Percentiles rank a stretch among this genome's conserved stretches.
Conservation (phyloP, 306 rosid species). For the Quercus wislizeni region DNA sequence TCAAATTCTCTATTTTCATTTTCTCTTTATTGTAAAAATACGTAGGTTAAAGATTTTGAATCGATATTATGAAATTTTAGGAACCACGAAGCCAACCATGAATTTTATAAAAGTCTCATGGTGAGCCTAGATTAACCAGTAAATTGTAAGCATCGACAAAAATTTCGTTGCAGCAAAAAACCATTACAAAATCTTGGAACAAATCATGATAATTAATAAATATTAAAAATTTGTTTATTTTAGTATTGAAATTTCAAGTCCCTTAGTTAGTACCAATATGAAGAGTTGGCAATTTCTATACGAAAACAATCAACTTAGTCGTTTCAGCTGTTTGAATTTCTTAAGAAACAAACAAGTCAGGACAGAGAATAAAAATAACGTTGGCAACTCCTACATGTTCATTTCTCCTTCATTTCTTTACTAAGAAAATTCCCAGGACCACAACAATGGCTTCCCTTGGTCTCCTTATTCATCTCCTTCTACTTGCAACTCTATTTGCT, state of each 20-base stretch:
- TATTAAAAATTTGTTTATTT: not conserved
- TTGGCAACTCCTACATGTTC: constrained; percentile 8
- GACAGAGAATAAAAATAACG: constrained; percentile 20
- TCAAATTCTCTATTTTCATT: too few relatives aligned
- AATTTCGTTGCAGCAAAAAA: not conserved
- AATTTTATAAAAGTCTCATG: not conserved
- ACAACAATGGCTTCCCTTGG: constrained; percentile 50
- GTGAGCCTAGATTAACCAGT: not conserved
- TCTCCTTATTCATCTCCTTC: constrained; percentile 32
- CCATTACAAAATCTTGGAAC: not conserved
- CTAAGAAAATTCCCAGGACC: constrained; percentile 22
- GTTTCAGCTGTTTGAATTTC: not conserved
- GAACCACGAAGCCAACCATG: too few relatives aligned
- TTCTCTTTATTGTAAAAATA: too few relatives aligned
- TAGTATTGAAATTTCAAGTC: not conserved
- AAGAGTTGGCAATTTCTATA: not conserved
- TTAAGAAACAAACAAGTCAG: constrained; percentile 24
- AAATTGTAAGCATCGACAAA: not conserved
- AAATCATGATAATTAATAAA: not conserved
- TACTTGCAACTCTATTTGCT: constrained; percentile 20
- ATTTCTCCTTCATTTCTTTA: constrained; percentile 18
- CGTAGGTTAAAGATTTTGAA: too few relatives aligned
- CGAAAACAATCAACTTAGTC: not conserved
- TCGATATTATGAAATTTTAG: too few relatives aligned
- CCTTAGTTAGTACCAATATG: not conserved